phyloP scores from a whole-genome alignment of 495 filamentous ascomycete species.

The Podospora pseudoanserina region DNA sequence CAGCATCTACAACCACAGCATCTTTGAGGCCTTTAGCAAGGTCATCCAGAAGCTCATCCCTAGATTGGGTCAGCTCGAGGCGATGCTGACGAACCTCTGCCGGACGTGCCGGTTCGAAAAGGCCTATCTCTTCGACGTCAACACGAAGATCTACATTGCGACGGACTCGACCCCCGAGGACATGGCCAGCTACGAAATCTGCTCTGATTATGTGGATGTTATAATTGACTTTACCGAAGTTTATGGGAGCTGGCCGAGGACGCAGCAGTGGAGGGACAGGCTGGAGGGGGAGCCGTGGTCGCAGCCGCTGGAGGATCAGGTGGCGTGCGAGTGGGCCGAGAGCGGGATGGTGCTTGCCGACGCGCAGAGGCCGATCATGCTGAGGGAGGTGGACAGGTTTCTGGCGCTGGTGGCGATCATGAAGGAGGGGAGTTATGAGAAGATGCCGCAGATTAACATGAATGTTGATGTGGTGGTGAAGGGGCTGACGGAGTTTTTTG shows the following conservation, averaged over 20 bases:
- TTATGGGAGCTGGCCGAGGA: slow-evolving; percentile 70
- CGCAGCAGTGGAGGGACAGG: slow-evolving; percentile 46
- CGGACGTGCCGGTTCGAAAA: slow-evolving; percentile 92
- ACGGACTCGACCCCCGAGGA: slow-evolving; percentile 90
- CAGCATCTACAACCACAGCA: slow-evolving; percentile 94
- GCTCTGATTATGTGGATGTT: slow-evolving; percentile 95
- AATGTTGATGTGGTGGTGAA: slow-evolving; percentile 55
- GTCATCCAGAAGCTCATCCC: slow-evolving; percentile 97
- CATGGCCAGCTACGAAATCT: slow-evolving; percentile 93
- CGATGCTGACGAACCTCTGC: slow-evolving; percentile 82
- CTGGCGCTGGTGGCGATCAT: slow-evolving; percentile 74
- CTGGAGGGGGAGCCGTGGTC: slow-evolving; percentile 59
- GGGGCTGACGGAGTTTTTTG: slow-evolving; percentile 54
- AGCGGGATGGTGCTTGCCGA: slow-evolving; percentile 74
- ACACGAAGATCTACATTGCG: slow-evolving; percentile 97
- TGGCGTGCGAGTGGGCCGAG: slow-evolving; percentile 66
- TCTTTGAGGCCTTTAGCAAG: slow-evolving; percentile 97
- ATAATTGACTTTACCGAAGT: slow-evolving; percentile 95
- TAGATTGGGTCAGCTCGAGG: slow-evolving; percentile 84
- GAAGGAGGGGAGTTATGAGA: slow-evolving; percentile 58
- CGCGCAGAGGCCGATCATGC: slow-evolving; percentile 74
- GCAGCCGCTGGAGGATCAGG: slow-evolving; percentile 61
- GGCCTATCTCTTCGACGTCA: slow-evolving; percentile 92
- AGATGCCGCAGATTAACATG: slow-evolving; percentile 57
- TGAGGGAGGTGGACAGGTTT: slow-evolving; percentile 88